A percentile compares a stretch with the other conserved stretches of the same genome.
Evolutionary conservation across 2,329 filamentous ascomycete species (phyloP).

Genomic region (Penicillium paneum): DNA sequence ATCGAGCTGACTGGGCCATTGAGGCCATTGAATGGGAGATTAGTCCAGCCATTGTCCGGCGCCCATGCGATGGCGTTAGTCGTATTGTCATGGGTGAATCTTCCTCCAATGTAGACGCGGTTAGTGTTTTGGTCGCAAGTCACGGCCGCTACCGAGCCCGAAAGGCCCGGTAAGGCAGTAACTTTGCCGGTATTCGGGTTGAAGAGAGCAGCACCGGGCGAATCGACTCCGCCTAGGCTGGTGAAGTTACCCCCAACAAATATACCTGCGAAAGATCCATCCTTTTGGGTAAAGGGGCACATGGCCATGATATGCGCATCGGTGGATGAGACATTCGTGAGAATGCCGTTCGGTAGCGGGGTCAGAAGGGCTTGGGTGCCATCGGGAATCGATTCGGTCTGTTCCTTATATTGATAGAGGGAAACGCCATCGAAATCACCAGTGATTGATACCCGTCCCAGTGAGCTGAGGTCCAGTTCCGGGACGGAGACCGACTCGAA

Average conservation of each 20-base stretch:
- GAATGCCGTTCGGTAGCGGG: slow-evolving; percentile 79
- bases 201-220: slow-evolving; percentile 76
- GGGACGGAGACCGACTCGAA: slow-evolving; percentile 38
- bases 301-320: slow-evolving; percentile 85
- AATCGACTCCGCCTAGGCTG: slow-evolving; percentile 72
- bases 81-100: slow-evolving; percentile 74
- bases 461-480: slow-evolving; percentile 65
- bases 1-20: slow-evolving; percentile 91
- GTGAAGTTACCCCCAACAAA: slow-evolving; percentile 95
- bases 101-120: slow-evolving; percentile 88
- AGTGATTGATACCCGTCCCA: slow-evolving; percentile 80
- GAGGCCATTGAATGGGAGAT: slow-evolving; percentile 87
- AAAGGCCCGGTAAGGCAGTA: slow-evolving; percentile 73
- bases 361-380: slow-evolving; percentile 78
- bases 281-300: slow-evolving; percentile 69
- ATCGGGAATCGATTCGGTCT: slow-evolving; percentile 64
- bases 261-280: slow-evolving; percentile 68
- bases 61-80: slow-evolving; percentile 88
- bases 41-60: slow-evolving; percentile 65
- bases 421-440: slow-evolving; percentile 92
- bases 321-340: slow-evolving; percentile 68
- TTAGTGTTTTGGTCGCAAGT: slow-evolving; percentile 74
- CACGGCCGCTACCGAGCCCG: slow-evolving; percentile 76
- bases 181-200: slow-evolving; percentile 69
- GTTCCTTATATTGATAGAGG: slow-evolving; percentile 78